Conservation (phyloP, 768 basidiomycete species). For the Fibroporia radiculosa region DNA sequence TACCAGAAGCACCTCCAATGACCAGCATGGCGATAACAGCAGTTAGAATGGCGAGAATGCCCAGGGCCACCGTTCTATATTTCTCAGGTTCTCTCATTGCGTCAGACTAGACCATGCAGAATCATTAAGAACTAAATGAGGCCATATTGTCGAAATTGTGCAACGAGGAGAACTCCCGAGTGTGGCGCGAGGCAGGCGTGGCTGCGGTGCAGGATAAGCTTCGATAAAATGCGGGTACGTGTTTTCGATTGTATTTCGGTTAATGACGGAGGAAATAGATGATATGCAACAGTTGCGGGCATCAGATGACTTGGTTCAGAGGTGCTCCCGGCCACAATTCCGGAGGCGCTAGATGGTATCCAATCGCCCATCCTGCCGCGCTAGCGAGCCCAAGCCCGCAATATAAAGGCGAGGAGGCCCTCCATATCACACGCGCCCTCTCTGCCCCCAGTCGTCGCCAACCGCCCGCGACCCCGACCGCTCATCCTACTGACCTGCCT, state of each 20-base stretch:
- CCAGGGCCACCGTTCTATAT: no score
- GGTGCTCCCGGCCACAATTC: background rate
- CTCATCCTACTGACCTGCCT: slow-evolving; percentile 13
- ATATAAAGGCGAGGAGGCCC: background rate
- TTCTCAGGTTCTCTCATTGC: no score
- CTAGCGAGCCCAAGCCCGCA: background rate
- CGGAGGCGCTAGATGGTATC: background rate
- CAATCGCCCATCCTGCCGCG: background rate
- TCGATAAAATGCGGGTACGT: slow-evolving; percentile 3
- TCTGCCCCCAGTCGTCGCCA: no score
- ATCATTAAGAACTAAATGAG: no score
- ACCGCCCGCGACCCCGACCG: no score
- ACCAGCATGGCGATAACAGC: no score
- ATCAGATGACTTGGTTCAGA: slow-evolving; percentile 6
- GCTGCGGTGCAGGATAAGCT: slow-evolving; percentile 4
- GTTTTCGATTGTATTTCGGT: background rate
- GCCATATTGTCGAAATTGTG: background rate
- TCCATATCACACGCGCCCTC: background rate
- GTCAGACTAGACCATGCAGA: no score
- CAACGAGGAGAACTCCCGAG: background rate
- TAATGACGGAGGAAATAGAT: slow-evolving; percentile 1
- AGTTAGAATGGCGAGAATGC: no score
- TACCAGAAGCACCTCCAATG: no score
- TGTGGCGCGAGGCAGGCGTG: slow-evolving; percentile 2
- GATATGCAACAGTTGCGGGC: background rate